phyloP scores from a whole-genome alignment of 2,329 filamentous ascomycete species.

The Pseudopyricularia cyperi region DNA sequence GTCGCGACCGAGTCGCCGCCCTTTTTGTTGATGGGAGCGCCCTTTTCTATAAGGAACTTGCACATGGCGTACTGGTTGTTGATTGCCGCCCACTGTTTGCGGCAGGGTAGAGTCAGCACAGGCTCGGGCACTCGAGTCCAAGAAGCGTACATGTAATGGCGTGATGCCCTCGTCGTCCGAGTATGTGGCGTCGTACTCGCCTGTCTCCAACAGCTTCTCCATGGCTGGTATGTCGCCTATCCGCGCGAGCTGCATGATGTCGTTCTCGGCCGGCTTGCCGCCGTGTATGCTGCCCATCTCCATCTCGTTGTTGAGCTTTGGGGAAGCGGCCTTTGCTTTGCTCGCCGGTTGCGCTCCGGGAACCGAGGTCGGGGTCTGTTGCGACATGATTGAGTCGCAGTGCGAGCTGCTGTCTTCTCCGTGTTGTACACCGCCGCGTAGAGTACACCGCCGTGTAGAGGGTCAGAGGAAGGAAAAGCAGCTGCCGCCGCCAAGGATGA shows the following conservation, averaged over 20 bases:
- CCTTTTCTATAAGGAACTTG: constrained; percentile 75
- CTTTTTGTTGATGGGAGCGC: constrained; percentile 87
- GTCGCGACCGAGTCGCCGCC: constrained; percentile 93
- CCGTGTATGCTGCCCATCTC: constrained; percentile 36
- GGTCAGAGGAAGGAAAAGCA: too few relatives aligned
- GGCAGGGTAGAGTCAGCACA: background rate
- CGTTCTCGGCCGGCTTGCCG: constrained; percentile 42
- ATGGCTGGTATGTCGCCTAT: constrained; percentile 77
- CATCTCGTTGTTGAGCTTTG: constrained; percentile 42
- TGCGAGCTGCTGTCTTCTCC: too few relatives aligned
- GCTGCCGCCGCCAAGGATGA: too few relatives aligned
- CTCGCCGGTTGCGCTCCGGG: constrained; percentile 38
- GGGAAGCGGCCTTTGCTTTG: constrained; percentile 38
- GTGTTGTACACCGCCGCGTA: too few relatives aligned
- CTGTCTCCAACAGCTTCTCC: constrained; percentile 77
- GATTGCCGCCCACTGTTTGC: constrained; percentile 73
- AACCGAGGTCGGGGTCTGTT: constrained; percentile 19
- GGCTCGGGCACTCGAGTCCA: background rate
- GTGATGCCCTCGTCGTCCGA: constrained; percentile 89
- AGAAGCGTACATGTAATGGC: constrained; percentile 66
- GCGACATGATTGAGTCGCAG: constrained; percentile 23
- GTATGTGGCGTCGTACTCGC: constrained; percentile 71
- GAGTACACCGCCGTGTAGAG: too few relatives aligned
- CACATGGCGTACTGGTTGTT: constrained; percentile 98
- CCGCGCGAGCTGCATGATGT: constrained; percentile 92